A percentile compares a stretch with the other conserved stretches of the same genome.
These are phyloP conservation scores for Kluyveromyces dobzhanskii DNA, from an alignment of 805 yeast genomes.

Conservation along the genomic window DNA sequence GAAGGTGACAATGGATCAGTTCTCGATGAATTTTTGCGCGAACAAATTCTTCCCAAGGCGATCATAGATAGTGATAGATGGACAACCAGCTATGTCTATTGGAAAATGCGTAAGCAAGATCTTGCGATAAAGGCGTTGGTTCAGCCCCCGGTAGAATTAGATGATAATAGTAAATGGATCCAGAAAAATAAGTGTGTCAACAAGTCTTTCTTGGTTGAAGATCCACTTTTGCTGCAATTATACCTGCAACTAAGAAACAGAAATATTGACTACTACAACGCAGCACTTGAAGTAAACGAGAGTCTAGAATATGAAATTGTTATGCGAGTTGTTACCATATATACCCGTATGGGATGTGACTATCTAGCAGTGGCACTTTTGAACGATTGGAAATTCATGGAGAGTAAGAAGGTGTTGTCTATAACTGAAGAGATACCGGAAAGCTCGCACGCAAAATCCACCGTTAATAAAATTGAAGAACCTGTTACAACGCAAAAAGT, in stretches of 20 bases:
- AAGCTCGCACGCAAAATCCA: slow-evolving; percentile 1
- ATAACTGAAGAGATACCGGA: not conserved
- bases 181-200: slow-evolving; percentile 30
- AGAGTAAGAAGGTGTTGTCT: slow-evolving; percentile 6
- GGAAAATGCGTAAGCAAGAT: slow-evolving; percentile 47
- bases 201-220: slow-evolving; percentile 52
- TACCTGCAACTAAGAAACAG: slow-evolving; percentile 54
- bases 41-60: slow-evolving; percentile 47
- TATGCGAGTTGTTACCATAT: slow-evolving; percentile 53
- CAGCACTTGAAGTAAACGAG: slow-evolving; percentile 36
- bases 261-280: slow-evolving; percentile 41
- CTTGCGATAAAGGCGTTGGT: slow-evolving; percentile 58
- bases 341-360: slow-evolving; percentile 89
- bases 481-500: slow-evolving; percentile 17
- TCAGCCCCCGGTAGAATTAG: slow-evolving; percentile 40
- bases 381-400: slow-evolving; percentile 57
- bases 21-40: slow-evolving; percentile 40
- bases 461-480: slow-evolving; percentile 11
- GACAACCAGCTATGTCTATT: slow-evolving; percentile 73
- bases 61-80: slow-evolving; percentile 63
- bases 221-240: slow-evolving; percentile 68
- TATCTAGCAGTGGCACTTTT: slow-evolving; percentile 56
- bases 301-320: slow-evolving; percentile 53
- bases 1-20: slow-evolving; percentile 55
- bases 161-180: slow-evolving; percentile 21